A percentile compares a stretch with the other conserved stretches of the same genome.
Evolutionary conservation across 495 filamentous ascomycete species (phyloP).

Genomic region (Penicillium lividum): DNA sequence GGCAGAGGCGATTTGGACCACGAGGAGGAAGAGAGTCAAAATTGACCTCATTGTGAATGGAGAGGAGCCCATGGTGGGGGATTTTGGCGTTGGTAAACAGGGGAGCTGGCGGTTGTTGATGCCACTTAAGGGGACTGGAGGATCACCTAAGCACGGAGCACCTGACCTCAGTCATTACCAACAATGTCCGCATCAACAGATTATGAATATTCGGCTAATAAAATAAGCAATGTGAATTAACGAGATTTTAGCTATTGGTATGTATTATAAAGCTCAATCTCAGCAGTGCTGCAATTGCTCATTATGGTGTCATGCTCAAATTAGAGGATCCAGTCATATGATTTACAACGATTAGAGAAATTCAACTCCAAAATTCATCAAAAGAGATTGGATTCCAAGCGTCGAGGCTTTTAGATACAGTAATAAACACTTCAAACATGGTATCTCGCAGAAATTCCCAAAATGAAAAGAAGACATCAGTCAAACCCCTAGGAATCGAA

Average conservation of each 20-base stretch:
- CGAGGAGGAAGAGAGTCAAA: slow-evolving; percentile 36
- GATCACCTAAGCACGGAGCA: slow-evolving; percentile 22
- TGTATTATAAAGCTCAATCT: neutral
- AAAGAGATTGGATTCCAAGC: slow-evolving; percentile 15
- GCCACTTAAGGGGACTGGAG: slow-evolving; percentile 33
- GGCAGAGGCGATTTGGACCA: slow-evolving; percentile 66
- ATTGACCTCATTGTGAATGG: slow-evolving; percentile 39
- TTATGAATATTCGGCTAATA: neutral
- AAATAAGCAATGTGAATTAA: neutral
- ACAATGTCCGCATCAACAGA: neutral
- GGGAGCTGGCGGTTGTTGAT: slow-evolving; percentile 34
- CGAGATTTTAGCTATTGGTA: neutral
- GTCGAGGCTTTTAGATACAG: slow-evolving; percentile 22
- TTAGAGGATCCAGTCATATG: neutral
- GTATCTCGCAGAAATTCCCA: slow-evolving; percentile 30
- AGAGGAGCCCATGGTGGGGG: slow-evolving; percentile 36
- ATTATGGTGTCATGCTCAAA: neutral
- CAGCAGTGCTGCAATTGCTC: neutral
- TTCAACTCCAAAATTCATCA: neutral
- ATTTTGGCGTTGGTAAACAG: slow-evolving; percentile 29
- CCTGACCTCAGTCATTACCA: neutral
- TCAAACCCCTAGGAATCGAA: slow-evolving; percentile 5
- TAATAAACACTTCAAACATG: slow-evolving; percentile 27
- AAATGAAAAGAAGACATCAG: slow-evolving; percentile 18
- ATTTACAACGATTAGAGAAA: neutral